Conservation (phyloP, 83 land plant species). For the Isoetes engelmannii region DNA sequence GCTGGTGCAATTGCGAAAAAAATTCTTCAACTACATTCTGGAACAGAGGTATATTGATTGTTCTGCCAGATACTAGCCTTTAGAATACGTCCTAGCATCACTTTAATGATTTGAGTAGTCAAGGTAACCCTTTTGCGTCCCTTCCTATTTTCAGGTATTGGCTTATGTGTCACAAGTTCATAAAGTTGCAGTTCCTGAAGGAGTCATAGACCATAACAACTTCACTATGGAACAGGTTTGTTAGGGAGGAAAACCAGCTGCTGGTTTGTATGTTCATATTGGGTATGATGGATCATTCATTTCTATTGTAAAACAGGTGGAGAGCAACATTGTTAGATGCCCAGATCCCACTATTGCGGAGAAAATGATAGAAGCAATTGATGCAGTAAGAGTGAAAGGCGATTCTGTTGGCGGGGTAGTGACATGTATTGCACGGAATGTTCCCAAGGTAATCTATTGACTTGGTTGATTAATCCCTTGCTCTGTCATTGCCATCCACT, state of each 20-base stretch:
- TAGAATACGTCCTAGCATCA: too few species aligned
- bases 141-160: slow-evolving; percentile 48
- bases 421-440: slow-evolving; percentile 86
- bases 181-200: slow-evolving; percentile 82
- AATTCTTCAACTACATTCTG: slow-evolving; percentile 51
- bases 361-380: slow-evolving; percentile 97
- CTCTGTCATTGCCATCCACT: too few species aligned
- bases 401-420: slow-evolving; percentile 99
- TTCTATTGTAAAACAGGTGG: too few species aligned
- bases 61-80: too few species aligned
- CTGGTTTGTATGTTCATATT: too few species aligned
- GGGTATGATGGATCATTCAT: too few species aligned
- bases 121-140: background rate
- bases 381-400: slow-evolving; percentile 72
- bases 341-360: slow-evolving; percentile 80
- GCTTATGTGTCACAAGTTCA: slow-evolving; percentile 96
- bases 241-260: slow-evolving; percentile 4
- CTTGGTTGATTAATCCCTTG: too few species aligned
- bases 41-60: slow-evolving; percentile 60
- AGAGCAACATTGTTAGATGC: slow-evolving; percentile 88
- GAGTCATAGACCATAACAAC: slow-evolving; percentile 59
- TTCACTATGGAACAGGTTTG: slow-evolving; percentile 72
- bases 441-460: slow-evolving; percentile 58
- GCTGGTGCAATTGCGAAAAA: slow-evolving; percentile 97
- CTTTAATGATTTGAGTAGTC: too few species aligned